Evolutionary conservation across 1,284 basidiomycete species (phyloP).

Genomic region (Inonotus hispidus): DNA sequence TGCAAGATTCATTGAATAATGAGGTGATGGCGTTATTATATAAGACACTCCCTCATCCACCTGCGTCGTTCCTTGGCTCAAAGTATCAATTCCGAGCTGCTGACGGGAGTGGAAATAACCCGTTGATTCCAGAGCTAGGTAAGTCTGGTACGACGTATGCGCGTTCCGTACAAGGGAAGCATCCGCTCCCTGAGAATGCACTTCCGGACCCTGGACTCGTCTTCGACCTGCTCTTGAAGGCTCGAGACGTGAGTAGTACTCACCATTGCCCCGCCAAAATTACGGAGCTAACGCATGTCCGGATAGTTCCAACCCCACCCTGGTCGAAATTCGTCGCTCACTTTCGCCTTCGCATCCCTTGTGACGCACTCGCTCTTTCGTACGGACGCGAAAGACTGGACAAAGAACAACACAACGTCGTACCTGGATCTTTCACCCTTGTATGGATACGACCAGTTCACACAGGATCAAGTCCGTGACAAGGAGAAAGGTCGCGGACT

Average conservation of each 20-base stretch:
- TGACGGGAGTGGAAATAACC: slow-evolving; percentile 40
- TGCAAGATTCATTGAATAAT: slow-evolving; percentile 22
- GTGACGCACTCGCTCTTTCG: slow-evolving; percentile 44
- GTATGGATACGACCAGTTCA: slow-evolving; percentile 31
- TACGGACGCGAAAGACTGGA: slow-evolving; percentile 33
- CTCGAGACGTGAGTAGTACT: slow-evolving; percentile 27
- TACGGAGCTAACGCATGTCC: not conserved
- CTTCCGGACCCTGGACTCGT: slow-evolving; percentile 46
- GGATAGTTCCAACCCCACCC: slow-evolving; percentile 31
- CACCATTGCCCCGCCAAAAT: not conserved
- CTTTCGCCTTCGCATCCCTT: slow-evolving; percentile 43
- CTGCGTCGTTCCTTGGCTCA: slow-evolving; percentile 36
- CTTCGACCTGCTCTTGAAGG: slow-evolving; percentile 44
- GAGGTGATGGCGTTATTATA: slow-evolving; percentile 32
- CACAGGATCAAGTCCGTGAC: slow-evolving; percentile 37
- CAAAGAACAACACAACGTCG: slow-evolving; percentile 49
- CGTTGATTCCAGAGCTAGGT: slow-evolving; percentile 36
- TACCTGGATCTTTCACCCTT: slow-evolving; percentile 44
- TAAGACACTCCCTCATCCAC: slow-evolving; percentile 46
- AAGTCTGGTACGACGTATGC: slow-evolving; percentile 41
- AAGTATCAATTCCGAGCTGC: slow-evolving; percentile 32
- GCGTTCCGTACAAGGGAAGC: slow-evolving; percentile 36
- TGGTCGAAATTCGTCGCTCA: slow-evolving; percentile 43
- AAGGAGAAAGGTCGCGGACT: slow-evolving; percentile 38
- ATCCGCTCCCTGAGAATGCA: slow-evolving; percentile 26